Evolutionary conservation across 768 basidiomycete species (phyloP).

Genomic region (Myochromella boudieri): DNA sequence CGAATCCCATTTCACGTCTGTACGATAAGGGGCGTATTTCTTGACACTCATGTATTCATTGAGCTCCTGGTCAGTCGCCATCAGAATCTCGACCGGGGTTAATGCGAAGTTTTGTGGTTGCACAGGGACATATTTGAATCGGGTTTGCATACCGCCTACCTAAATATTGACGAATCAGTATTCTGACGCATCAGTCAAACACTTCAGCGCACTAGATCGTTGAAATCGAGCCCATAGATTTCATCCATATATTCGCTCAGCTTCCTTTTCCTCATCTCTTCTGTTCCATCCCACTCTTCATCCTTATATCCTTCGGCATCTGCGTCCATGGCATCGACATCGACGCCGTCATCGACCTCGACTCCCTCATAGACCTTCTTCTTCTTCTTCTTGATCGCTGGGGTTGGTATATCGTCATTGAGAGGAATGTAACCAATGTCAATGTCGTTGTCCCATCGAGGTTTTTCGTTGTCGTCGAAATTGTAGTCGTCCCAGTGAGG

Average conservation of each 20-base stretch:
- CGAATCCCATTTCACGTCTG: constrained; percentile 59
- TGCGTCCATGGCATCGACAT: constrained; percentile 54
- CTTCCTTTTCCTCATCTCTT: constrained; percentile 83
- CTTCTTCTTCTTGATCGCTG: constrained; percentile 58
- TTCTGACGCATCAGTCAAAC: neutral
- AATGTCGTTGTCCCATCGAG: constrained; percentile 90
- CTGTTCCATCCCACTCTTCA: constrained; percentile 85
- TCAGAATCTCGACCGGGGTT: constrained; percentile 81
- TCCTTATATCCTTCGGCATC: constrained; percentile 44
- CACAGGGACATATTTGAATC: constrained; percentile 88
- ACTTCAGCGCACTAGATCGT: constrained; percentile 90
- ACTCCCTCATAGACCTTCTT: constrained; percentile 51
- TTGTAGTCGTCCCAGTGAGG: constrained; percentile 49
- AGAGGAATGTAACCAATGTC: constrained; percentile 67
- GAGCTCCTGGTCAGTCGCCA: constrained; percentile 90
- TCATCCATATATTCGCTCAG: constrained; percentile 90
- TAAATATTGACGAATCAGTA: constrained; percentile 26
- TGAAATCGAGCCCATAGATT: constrained; percentile 89
- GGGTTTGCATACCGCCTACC: constrained; percentile 89
- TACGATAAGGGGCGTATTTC: constrained; percentile 88
- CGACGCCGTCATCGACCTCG: constrained; percentile 52
- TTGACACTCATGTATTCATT: constrained; percentile 90
- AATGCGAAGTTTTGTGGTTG: constrained; percentile 65
- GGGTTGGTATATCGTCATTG: constrained; percentile 33
- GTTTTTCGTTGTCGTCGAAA: constrained; percentile 51